phyloP scores from a whole-genome alignment of 352 stramenopile genomes.

The Phytophthora litchii region DNA sequence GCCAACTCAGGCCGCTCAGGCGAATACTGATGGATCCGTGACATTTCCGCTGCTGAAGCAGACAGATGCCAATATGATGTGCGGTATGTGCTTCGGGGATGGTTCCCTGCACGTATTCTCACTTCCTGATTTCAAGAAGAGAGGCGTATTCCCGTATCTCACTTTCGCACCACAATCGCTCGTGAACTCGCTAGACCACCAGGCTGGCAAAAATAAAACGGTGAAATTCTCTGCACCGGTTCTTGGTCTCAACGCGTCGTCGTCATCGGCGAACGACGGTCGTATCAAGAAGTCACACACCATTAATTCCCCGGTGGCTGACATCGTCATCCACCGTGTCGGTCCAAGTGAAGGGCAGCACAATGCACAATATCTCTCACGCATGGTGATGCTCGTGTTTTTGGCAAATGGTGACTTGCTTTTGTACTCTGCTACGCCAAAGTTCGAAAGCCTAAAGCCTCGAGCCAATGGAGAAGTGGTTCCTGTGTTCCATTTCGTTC shows the following conservation, averaged over 20 bases:
- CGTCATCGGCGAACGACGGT: constrained; percentile 72
- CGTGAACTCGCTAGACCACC: constrained; percentile 77
- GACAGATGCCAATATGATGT: constrained; percentile 79
- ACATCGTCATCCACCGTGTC: constrained; percentile 83
- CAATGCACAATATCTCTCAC: constrained; percentile 75
- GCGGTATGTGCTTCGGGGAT: constrained; percentile 81
- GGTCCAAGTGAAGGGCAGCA: constrained; percentile 74
- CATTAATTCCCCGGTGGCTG: constrained; percentile 81
- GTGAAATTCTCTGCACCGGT: constrained; percentile 60
- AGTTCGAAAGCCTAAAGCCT: constrained; percentile 36
- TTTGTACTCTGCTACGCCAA: constrained; percentile 73
- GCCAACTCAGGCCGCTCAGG: constrained; percentile 7
- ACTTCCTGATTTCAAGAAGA: constrained; percentile 82
- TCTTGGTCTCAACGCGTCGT: constrained; percentile 75
- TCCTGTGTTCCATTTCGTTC: constrained; percentile 66
- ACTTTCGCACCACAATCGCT: constrained; percentile 82
- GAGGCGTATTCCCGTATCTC: constrained; percentile 81
- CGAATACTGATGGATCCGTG: constrained; percentile 45
- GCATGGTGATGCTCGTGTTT: constrained; percentile 87
- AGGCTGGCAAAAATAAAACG: constrained; percentile 58
- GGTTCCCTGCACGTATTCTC: constrained; percentile 85
- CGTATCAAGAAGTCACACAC: constrained; percentile 84
- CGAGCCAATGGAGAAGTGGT: constrained; percentile 21
- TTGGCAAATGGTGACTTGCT: constrained; percentile 85
- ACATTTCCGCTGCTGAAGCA: constrained; percentile 59